Conservation (phyloP, 257 asterid genomes). For the Pogostemon cablin region DNA sequence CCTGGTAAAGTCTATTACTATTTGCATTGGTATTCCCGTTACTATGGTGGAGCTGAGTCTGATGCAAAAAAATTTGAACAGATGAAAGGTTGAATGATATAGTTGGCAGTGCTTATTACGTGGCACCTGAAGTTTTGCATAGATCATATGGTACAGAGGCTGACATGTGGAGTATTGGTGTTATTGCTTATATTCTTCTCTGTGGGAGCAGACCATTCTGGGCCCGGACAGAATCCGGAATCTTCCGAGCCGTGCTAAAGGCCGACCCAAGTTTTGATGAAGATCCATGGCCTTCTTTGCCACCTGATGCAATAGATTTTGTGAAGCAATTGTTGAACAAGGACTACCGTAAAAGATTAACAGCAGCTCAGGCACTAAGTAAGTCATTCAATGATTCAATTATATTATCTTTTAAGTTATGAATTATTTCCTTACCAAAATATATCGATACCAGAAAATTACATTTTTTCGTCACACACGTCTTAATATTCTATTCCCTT, state of each 20-base stretch:
- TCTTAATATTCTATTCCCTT: neutral
- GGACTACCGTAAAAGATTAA: conserved; percentile 58
- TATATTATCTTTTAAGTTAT: neutral
- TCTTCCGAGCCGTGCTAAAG: conserved; percentile 64
- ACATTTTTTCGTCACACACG: neutral
- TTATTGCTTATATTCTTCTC: conserved; percentile 75
- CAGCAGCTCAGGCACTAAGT: conserved; percentile 68
- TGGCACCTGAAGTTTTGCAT: conserved; percentile 84
- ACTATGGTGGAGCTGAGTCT: conserved; percentile 18
- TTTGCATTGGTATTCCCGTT: conserved; percentile 13
- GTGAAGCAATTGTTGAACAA: conserved; percentile 55
- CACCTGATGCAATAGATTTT: conserved; percentile 55
- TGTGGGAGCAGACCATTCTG: conserved; percentile 86
- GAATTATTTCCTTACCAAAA: neutral
- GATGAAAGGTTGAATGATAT: conserved; percentile 78
- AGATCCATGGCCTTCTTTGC: conserved; percentile 58
- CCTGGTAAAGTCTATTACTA: conserved; percentile 54
- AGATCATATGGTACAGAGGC: conserved; percentile 77
- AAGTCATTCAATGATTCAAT: conserved; percentile 27
- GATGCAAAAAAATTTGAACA: conserved; percentile 36
- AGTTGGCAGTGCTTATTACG: conserved; percentile 83
- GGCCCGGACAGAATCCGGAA: conserved; percentile 80
- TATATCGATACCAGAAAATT: neutral
- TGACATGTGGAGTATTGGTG: conserved; percentile 89
- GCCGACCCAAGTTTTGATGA: conserved; percentile 57